phyloP scores from a whole-genome alignment of 352 stramenopile genomes.

The Phytophthora uliginosa region DNA sequence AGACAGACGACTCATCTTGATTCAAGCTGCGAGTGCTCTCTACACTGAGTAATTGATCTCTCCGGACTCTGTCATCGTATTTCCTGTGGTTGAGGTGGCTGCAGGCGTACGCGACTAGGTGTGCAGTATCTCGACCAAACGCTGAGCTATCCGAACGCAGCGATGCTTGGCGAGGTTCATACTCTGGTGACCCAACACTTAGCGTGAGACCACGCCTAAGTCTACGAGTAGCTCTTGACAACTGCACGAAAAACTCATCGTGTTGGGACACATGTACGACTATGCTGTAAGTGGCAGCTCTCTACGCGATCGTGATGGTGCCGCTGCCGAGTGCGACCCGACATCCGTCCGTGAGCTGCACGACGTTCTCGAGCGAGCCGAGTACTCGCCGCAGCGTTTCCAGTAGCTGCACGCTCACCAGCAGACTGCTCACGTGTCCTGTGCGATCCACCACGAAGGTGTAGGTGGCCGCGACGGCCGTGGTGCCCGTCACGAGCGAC shows the following conservation, averaged over 20 bases:
- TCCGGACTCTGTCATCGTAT: background rate
- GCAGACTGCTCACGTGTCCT: conserved; percentile 24
- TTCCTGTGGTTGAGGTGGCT: background rate
- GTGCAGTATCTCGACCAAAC: background rate
- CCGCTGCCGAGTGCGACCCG: conserved; percentile 32
- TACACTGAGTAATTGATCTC: background rate
- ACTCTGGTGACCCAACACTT: background rate
- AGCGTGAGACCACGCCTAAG: background rate
- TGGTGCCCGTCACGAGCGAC: conserved; percentile 29
- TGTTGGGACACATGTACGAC: background rate
- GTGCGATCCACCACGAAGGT: conserved; percentile 40
- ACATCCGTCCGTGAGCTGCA: conserved; percentile 28
- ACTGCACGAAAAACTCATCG: conserved; percentile 1
- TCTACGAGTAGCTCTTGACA: background rate
- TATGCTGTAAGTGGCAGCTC: conserved; percentile 3
- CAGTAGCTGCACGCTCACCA: conserved; percentile 40
- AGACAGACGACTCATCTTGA: conserved; percentile 1
- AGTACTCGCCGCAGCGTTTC: conserved; percentile 43
- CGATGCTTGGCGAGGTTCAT: background rate
- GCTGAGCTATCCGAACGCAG: conserved; percentile 1
- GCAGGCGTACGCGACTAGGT: background rate
- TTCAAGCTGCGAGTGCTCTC: background rate
- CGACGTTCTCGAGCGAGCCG: conserved; percentile 29
- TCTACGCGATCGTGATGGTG: conserved; percentile 35
- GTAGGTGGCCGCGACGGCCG: conserved; percentile 30